Percentiles rank a stretch among this genome's conserved stretches.
phyloP scores from a whole-genome alignment of 2,329 filamentous ascomycete species.

The Lachnellula cervina region DNA sequence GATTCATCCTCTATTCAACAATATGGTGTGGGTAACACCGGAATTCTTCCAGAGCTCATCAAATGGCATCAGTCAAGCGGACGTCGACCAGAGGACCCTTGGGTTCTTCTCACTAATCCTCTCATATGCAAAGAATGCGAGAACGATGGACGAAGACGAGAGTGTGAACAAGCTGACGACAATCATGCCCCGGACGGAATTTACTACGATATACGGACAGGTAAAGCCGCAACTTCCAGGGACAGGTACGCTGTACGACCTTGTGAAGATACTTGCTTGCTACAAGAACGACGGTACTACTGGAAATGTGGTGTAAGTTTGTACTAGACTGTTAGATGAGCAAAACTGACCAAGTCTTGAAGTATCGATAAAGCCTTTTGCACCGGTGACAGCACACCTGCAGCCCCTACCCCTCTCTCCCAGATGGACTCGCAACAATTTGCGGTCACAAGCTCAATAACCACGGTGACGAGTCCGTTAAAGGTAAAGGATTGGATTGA shows the following conservation, averaged over 20 bases:
- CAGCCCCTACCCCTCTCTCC: no score
- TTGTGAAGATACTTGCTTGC: conserved; percentile 9
- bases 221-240: conserved; percentile 4
- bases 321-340: conserved; percentile 1
- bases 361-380: conserved; percentile 1
- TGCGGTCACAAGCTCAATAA: background rate
- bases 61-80: no score
- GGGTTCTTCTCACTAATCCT: no score
- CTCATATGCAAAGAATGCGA: no score
- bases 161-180: no score
- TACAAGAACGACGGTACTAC: conserved; percentile 1
- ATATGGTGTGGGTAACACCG: no score
- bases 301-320: conserved; percentile 1
- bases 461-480: background rate
- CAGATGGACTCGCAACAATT: no score
- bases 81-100: no score
- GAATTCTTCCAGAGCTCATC: no score
- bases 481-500: background rate
- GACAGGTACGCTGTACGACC: conserved; percentile 1
- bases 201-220: conserved; percentile 9
- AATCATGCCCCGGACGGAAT: conserved; percentile 12
- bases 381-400: background rate
- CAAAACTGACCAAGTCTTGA: background rate
- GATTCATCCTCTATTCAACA: no score
- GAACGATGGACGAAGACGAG: no score